Base-by-base conservation (phyloP, 495 filamentous ascomycete species). In the Tuber magnatum region DNA sequence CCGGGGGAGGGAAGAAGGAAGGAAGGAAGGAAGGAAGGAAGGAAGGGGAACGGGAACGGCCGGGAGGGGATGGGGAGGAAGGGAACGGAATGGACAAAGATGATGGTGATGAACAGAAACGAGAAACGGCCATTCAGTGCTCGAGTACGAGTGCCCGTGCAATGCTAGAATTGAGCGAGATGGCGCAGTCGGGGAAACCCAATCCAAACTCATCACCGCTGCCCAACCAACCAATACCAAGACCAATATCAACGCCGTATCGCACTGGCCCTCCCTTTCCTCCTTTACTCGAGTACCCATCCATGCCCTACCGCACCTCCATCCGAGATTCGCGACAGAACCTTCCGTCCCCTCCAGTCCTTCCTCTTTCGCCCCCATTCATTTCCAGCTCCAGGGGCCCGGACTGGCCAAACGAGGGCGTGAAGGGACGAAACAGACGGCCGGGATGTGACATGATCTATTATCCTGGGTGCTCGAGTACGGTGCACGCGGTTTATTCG, bases 381-480 rank as follows among this genome's bases (percentile, higher is more conserved):
- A 65, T 65, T 65, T 65, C 56, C 56, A 65, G 56, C 5, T 65
- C 56, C 56, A 65, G 56, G 56, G 56, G 56, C 56, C 28, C 56
- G 56, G 56, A 65, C 28, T 65, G 56, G 35, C 56, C 56, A 65
- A 65, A 65, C 56, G 32, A 65, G 18, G 12, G 56, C 28, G 12
- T 28, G n/a, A 65, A 35, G 28, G 46, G 28, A 35, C 56, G 56
- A 65, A 65, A 65, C 56, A 35, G 56, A 65, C 3, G n/a, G 12
- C 56, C 14, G 56, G 56, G 56, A 65, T 65, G 16, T 65, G 56
- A 65, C 35, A 32, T 18, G 28, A 32, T 65, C 20, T 48, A 48
- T 48, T 40, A 40, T 40, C 7, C 39, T 40, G 39, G 39, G 7
- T 40, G 39, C 39, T 40, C 39, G 39, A 40, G 39, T 7, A 40